Base-by-base conservation (phyloP, 805 yeast species). In the Wickerhamiella cacticola region DNA sequence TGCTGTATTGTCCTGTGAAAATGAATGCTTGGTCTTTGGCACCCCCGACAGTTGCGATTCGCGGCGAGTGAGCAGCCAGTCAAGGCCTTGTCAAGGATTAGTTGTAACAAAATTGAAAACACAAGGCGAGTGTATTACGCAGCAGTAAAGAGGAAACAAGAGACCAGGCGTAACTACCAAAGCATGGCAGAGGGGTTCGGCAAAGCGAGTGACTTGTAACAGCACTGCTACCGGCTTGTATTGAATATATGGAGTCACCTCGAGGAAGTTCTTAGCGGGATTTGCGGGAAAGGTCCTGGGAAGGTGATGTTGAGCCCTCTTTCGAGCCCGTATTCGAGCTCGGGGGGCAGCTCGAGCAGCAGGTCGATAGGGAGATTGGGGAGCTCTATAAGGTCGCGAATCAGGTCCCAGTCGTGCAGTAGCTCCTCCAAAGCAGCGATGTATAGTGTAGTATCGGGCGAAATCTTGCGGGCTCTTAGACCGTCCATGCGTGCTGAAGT, bases 401-500 rank as follows among this genome's bases (percentile, higher is more conserved):
- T 39, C 21, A 39, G 13, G 31, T 39, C 42, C 42, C 42, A 39
- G 13, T 39, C 42, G 15, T 39, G 42, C 19, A 39, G 23, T 13
- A 39, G 15, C 15, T 39, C 21, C 15, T 39, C 42, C 23, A 39
- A 39, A 13, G 42, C 42, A 13, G 42, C 42, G 21, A 39, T 15
- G 13, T 39, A 22, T 3, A 39, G 12, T 3, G 29, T 15, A 6
- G 42, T 39, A 39, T 39, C 42, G 5, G 42, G 42, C 3, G 19
- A 13, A 10, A 39, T 22, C 13, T 39, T 39, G 9, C 42, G 28
- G 28, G 42, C 42, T 39, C 42, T 22, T 23, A 39, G 29, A 19
- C 42, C 42, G 29, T 39, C 29, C 42, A 39, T 39, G 19, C 36
- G 36, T 31, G n/a, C n/a, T n/a, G 9, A n/a, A 31, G 36, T 31